Conservation (phyloP, 2,329 filamentous ascomycete genomes). For the Biscogniauxia marginata region DNA sequence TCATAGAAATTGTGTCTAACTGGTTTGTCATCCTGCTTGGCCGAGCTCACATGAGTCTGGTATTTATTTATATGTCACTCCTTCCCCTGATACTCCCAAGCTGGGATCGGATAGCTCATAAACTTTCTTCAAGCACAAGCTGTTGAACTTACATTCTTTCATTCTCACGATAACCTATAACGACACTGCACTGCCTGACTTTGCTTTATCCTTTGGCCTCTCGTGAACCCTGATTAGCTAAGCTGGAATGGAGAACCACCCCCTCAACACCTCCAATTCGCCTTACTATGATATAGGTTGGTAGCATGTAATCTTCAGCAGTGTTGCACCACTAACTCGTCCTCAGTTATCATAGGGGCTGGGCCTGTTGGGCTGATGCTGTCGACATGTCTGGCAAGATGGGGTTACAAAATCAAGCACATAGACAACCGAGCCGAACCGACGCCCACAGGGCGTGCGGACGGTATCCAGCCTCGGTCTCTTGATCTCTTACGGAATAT, state of each 20-base stretch:
- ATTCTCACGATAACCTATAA: not conserved
- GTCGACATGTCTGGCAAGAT: constrained; percentile 82
- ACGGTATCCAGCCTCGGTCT: constrained; percentile 88
- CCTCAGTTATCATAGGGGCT: constrained; percentile 78
- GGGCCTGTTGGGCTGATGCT: constrained; percentile 86
- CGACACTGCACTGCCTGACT: not conserved
- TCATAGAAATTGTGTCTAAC: too few relatives aligned
- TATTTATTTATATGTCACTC: not conserved
- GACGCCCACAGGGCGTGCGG: constrained; percentile 80
- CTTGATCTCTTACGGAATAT: constrained; percentile 85
- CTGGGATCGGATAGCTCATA: not conserved
- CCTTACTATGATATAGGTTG: constrained; percentile 47
- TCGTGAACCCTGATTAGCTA: not conserved
- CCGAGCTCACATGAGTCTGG: not conserved
- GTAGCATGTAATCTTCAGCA: constrained; percentile 4
- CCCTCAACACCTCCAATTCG: constrained; percentile 14
- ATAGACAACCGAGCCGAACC: constrained; percentile 88
- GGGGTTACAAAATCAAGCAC: constrained; percentile 94
- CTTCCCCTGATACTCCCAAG: not conserved
- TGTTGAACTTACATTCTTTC: not conserved
- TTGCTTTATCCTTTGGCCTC: not conserved
- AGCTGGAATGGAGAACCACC: constrained; percentile 22
- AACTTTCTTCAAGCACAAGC: not conserved
- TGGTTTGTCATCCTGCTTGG: not conserved
- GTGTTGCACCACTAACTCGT: constrained; percentile 20